A percentile compares a stretch with the other conserved stretches of the same genome.
Evolutionary conservation across 768 basidiomycete genomes (phyloP).

Genomic region (Boletus speciosus): DNA sequence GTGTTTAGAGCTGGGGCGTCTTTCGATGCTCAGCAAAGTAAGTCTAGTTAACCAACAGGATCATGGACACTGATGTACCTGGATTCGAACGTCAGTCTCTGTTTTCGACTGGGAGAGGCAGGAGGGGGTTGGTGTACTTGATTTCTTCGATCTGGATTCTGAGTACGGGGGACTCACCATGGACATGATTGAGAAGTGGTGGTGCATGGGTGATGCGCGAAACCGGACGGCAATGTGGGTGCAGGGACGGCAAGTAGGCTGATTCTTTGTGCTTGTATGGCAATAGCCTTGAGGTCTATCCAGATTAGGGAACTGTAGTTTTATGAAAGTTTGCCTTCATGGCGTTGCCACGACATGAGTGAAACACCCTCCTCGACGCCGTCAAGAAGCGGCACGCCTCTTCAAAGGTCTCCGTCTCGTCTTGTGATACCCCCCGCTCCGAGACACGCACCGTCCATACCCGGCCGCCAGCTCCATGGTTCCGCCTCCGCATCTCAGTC

Average conservation of each 20-base stretch:
- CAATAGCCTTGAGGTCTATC: not conserved
- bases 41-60: constrained; percentile 22
- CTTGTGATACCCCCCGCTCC: constrained; percentile 50
- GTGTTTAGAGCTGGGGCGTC: constrained; percentile 57
- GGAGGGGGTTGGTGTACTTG: constrained; percentile 58
- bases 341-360: constrained; percentile 21
- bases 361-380: constrained; percentile 32
- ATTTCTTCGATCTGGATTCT: constrained; percentile 54
- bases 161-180: constrained; percentile 27
- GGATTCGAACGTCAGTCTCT: constrained; percentile 34
- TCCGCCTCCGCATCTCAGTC: constrained; percentile 30
- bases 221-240: constrained; percentile 75
- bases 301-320: not conserved
- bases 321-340: not conserved
- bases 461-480: constrained; percentile 53
- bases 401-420: constrained; percentile 46
- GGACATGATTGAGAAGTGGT: constrained; percentile 84
- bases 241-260: constrained; percentile 47
- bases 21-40: constrained; percentile 77
- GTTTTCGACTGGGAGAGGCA: constrained; percentile 41
- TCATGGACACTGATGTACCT: not conserved
- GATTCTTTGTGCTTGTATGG: constrained; percentile 18
- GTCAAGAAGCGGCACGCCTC: constrained; percentile 37
- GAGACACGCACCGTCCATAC: constrained; percentile 53
- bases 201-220: constrained; percentile 71